Base-by-base conservation (phyloP, 140 eudicot species). In the Cichorium intybus region DNA sequence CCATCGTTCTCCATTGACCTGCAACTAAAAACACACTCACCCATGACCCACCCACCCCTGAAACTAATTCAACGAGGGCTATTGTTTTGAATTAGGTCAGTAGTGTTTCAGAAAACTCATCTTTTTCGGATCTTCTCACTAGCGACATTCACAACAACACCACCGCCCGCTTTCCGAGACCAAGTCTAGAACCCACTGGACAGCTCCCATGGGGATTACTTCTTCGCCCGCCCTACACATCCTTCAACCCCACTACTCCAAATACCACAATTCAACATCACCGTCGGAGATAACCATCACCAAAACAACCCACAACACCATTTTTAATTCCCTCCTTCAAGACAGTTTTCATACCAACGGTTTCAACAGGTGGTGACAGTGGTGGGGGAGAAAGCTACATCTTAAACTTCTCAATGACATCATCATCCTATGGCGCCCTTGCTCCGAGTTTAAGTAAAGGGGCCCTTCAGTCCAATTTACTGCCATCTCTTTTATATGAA, bases 391-490 rank as follows among this genome's bases (percentile, higher is more conserved):
- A 69, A 22, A 69, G 77, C 26, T 84, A 87, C 69, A 87, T 80
- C 27, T 80, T 87, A 39, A 85, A 85, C 81, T 92, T 92, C 74
- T 75, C 85, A 1, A 92, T 92, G 46, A 73, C 82, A 20, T 35
- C 79, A 24, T 34, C 73, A 47, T 37, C 70, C 33, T 71, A 80
- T 18, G 67, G 84, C 10, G 77, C 85, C 72, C 78, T 81, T 59
- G 89, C 84, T 78, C 65, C 75, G 31, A 95, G 95, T 78, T 82
- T 59, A 84, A 84, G 84, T 74, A 81, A 96, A 96, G 98, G 98
- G 98, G 87, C 98, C 98, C 98, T 92, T 92, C 98, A 92, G 98
- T 92, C 98, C 98, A 92, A 92, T 87, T 85, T 88, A 50, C 73
- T 86, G 20, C 54, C 89, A 37, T 69, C 89, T 60, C 65, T 78